Conservation (phyloP, 805 yeast species). For the Kluyveromyces nonfermentans region DNA sequence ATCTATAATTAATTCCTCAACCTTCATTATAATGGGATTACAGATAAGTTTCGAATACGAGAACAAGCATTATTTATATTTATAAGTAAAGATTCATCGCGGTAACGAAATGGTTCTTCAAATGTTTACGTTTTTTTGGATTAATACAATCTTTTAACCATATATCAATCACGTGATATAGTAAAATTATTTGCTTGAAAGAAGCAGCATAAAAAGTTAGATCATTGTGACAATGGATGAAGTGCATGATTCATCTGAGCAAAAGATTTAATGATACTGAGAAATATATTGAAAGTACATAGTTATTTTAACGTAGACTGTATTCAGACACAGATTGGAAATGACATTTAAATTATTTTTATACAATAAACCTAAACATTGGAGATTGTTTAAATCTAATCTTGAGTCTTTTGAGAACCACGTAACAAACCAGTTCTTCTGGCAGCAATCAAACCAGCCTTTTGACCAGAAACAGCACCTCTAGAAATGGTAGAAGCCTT, state of each 20-base stretch:
- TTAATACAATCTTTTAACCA: too few relatives aligned
- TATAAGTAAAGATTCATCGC: too few relatives aligned
- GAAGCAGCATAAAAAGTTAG: too few relatives aligned
- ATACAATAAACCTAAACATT: neutral
- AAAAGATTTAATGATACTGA: neutral
- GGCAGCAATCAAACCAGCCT: constrained; percentile 99
- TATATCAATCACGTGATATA: neutral
- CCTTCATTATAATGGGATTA: constrained; percentile 46
- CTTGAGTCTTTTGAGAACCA: constrained; percentile 95
- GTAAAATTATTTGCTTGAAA: too few relatives aligned
- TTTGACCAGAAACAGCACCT: constrained; percentile 99
- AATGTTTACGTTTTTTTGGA: neutral
- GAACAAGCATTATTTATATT: too few relatives aligned
- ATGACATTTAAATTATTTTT: constrained; percentile 9
- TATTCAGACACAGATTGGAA: constrained; percentile 12
- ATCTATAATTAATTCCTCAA: constrained; percentile 93
- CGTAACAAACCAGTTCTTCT: constrained; percentile 99
- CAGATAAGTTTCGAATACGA: too few relatives aligned
- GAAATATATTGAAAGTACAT: neutral
- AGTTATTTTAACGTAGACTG: constrained; percentile 4
- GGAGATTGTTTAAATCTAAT: constrained; percentile 33
- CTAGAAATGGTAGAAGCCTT: constrained; percentile 98
- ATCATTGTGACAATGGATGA: too few relatives aligned
- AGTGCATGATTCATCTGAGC: too few relatives aligned
- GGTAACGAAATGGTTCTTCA: neutral